These are phyloP conservation scores for Bjerkandera adusta DNA, from an alignment of 1,284 basidiomycete genomes.

Conservation along the genomic window DNA sequence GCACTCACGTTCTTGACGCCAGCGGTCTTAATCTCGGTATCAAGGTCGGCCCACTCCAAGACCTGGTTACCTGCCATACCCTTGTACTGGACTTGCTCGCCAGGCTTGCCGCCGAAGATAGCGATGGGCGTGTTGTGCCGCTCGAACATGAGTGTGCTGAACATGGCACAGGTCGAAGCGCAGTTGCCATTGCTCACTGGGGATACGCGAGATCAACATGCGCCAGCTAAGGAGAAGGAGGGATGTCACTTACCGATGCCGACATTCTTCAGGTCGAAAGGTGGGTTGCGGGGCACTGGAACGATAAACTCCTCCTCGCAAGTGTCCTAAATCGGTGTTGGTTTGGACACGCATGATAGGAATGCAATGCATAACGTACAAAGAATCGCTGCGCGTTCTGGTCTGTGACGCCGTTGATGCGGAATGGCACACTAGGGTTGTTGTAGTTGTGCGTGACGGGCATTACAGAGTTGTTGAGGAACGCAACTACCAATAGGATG, in stretches of 20 bases:
- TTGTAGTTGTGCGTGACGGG: constrained; percentile 47
- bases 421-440: constrained; percentile 41
- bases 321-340: constrained; percentile 27
- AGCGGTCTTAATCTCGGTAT: constrained; percentile 64
- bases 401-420: constrained; percentile 46
- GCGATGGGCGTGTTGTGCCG: constrained; percentile 53
- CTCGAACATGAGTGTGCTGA: constrained; percentile 63
- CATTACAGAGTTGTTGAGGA: constrained; percentile 50
- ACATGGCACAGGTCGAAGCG: constrained; percentile 66
- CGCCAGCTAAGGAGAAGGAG: background rate
- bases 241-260: constrained; percentile 42
- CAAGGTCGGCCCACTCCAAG: constrained; percentile 58
- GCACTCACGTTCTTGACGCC: constrained; percentile 49
- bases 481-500: constrained; percentile 47
- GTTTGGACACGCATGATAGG: background rate
- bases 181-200: constrained; percentile 49
- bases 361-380: constrained; percentile 35
- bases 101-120: constrained; percentile 60
- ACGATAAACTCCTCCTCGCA: constrained; percentile 38
- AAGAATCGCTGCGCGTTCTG: constrained; percentile 58
- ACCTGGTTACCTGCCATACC: constrained; percentile 30
- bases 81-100: constrained; percentile 52
- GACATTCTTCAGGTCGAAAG: constrained; percentile 55
- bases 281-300: constrained; percentile 45
- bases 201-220: background rate